Base-by-base conservation (phyloP, 1,139 yeast species). In the Hansenula sp. region DNA sequence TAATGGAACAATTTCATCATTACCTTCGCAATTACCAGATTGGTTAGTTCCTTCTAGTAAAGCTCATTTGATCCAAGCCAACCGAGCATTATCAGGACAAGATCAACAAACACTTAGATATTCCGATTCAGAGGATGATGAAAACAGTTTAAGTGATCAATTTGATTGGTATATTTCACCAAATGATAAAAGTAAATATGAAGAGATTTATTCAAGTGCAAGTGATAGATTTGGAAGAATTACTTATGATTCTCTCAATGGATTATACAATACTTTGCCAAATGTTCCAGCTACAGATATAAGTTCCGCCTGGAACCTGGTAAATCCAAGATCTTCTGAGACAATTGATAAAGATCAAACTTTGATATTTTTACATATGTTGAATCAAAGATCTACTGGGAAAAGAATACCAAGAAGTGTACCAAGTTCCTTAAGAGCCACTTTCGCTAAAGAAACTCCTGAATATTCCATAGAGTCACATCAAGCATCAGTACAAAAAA, bases 151-250 rank as follows among this genome's bases (percentile, higher is more conserved):
- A 35, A 43, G 42, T 41, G 47, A 43, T 36, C 61, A 54, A 43
- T 57, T 93, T 60, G 96, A 91, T 60, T 93, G 99, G 99, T 93
- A 93, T 67, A 90, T 93, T 51, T 83, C 96, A 5, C 98, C 97
- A 17, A 75, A 82, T 8, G 97, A 93, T 59, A 80, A 83, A 58
- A 60, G 79, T 3, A 77, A 85, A 11, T 94, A 93, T 65, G 94
- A 88, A 57, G 72, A 86, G 27, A 81, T 93, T 38, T 87, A 90
- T 61, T 73, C 81, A 41, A 74, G 87, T 33, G 83, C 88, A 46
- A 70, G 87, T 42, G 98, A 93, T 66, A 70, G 74, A 38, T 84
- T 79, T 54, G 98, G 98, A n/a, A 73, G 96, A 53, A 82, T 90
- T 36, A 73, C 81, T 37, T 91, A 86, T 61, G 84, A 84, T 41